Percentiles rank a stretch among this genome's conserved stretches.
phyloP scores from a whole-genome alignment of 805 yeast species.

The Zygoascus ofunaensis region DNA sequence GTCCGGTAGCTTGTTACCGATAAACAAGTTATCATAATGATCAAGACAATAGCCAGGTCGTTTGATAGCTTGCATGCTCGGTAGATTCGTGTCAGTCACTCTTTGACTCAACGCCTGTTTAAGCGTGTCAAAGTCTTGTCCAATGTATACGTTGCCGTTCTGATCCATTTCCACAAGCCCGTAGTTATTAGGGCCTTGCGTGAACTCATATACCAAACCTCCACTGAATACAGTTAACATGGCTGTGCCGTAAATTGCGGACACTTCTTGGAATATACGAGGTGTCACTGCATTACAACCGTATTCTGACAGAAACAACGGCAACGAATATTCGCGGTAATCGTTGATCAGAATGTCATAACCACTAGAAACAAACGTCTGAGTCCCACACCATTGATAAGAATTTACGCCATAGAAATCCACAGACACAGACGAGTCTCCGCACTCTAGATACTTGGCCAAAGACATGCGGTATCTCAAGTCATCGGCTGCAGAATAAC shows the following conservation, averaged over 20 bases:
- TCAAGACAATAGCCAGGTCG: slow-evolving; percentile 13
- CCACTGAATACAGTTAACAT: slow-evolving; percentile 79
- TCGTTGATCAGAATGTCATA: slow-evolving; percentile 61
- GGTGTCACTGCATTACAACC: slow-evolving; percentile 84
- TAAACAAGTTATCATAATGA: slow-evolving; percentile 20
- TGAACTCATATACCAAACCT: slow-evolving; percentile 73
- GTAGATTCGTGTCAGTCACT: slow-evolving; percentile 1
- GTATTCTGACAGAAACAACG: slow-evolving; percentile 82
- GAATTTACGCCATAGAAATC: slow-evolving; percentile 81
- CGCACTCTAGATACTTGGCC: slow-evolving; percentile 73
- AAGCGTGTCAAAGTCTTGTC: slow-evolving; percentile 45
- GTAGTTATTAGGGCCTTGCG: slow-evolving; percentile 71
- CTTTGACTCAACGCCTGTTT: slow-evolving; percentile 14
- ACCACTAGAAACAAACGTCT: slow-evolving; percentile 74
- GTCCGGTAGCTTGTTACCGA: slow-evolving; percentile 23
- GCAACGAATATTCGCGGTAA: slow-evolving; percentile 58
- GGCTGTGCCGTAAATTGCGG: slow-evolving; percentile 52
- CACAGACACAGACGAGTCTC: slow-evolving; percentile 40
- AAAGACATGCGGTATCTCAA: slow-evolving; percentile 64
- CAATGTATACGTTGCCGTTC: slow-evolving; percentile 34
- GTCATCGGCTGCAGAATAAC: slow-evolving; percentile 96
- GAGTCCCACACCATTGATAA: slow-evolving; percentile 82
- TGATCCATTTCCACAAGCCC: slow-evolving; percentile 56
- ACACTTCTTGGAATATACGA: slow-evolving; percentile 67
- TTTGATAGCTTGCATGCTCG: slow-evolving; percentile 2